Evolutionary conservation across 306 rosid genomes (phyloP).

Genomic region (Castanea crenata): DNA sequence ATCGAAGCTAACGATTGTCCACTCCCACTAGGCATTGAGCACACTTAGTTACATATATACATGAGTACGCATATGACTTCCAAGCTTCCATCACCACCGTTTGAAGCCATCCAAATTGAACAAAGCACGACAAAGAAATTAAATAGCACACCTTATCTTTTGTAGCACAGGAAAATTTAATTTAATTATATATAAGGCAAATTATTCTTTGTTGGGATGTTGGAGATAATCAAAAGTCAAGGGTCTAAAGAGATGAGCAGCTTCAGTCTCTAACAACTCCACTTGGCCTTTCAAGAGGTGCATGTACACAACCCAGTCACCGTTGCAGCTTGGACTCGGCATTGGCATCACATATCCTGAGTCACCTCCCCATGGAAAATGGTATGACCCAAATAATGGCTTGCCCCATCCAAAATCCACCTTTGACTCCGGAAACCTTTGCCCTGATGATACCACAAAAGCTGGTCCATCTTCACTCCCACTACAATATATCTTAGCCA

Average conservation of each 20-base stretch:
- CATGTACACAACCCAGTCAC: slow-evolving; percentile 90
- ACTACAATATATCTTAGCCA: slow-evolving; percentile 38
- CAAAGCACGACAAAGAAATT: too few relatives aligned
- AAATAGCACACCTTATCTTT: too few relatives aligned
- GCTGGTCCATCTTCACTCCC: slow-evolving; percentile 38
- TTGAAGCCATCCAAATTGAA: too few relatives aligned
- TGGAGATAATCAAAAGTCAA: slow-evolving; percentile 50
- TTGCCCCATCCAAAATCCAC: slow-evolving; percentile 80
- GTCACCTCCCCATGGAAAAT: slow-evolving; percentile 75
- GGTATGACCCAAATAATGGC: slow-evolving; percentile 64
- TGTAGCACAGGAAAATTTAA: too few relatives aligned
- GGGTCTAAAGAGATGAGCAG: slow-evolving; percentile 50
- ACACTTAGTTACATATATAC: too few relatives aligned
- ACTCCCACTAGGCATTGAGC: too few relatives aligned
- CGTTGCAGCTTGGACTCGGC: slow-evolving; percentile 61
- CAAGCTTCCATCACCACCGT: too few relatives aligned
- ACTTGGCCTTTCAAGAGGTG: slow-evolving; percentile 40
- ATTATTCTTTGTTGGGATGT: too few relatives aligned
- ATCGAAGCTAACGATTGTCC: too few relatives aligned
- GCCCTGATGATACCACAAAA: slow-evolving; percentile 77
- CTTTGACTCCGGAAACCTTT: slow-evolving; percentile 48
- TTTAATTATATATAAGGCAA: too few relatives aligned
- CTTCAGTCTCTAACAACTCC: slow-evolving; percentile 53
- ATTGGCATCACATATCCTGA: slow-evolving; percentile 91
- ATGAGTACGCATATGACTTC: too few relatives aligned